Percentiles rank a stretch among this genome's conserved stretches.
Evolutionary conservation across 176 grass and related monocot genomes (phyloP).

Genomic region (Echinochloa phyllopogon): DNA sequence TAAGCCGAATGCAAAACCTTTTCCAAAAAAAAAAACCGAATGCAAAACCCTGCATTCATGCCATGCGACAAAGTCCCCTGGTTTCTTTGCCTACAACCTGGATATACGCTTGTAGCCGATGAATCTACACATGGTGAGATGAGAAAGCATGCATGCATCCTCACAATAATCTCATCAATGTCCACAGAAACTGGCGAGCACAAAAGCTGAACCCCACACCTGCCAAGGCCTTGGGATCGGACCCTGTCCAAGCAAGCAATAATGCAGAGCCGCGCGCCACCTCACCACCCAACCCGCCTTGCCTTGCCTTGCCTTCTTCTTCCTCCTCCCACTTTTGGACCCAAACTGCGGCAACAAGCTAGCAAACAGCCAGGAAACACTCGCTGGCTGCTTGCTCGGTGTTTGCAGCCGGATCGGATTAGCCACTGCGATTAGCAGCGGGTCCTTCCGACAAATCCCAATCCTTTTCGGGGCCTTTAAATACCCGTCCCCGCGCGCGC

Average conservation of each 20-base stretch:
- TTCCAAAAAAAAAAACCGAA: too few species aligned
- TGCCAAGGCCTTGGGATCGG: background rate
- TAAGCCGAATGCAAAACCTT: background rate
- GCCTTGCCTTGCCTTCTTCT: background rate
- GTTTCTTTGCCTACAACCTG: background rate
- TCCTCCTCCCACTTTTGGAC: background rate
- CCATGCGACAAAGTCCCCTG: background rate
- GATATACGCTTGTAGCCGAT: background rate
- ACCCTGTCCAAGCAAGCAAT: conserved; percentile 9
- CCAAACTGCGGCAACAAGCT: background rate
- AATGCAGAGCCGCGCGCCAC: conserved; percentile 7
- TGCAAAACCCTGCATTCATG: background rate
- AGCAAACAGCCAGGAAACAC: too few species aligned
- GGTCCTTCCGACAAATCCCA: too few species aligned
- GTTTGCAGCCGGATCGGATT: background rate
- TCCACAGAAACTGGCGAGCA: background rate
- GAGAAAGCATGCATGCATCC: background rate
- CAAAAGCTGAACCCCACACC: too few species aligned
- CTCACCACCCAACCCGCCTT: background rate
- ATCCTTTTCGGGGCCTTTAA: conserved; percentile 18
- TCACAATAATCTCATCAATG: background rate
- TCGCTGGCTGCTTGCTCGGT: too few species aligned
- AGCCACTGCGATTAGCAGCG: background rate
- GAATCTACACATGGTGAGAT: background rate
- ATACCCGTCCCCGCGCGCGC: background rate